A percentile compares a stretch with the other conserved stretches of the same genome.
These are phyloP conservation scores for Plasmodium ovale DNA, from an alignment of 169 alveolate species.

Conservation along the genomic window DNA sequence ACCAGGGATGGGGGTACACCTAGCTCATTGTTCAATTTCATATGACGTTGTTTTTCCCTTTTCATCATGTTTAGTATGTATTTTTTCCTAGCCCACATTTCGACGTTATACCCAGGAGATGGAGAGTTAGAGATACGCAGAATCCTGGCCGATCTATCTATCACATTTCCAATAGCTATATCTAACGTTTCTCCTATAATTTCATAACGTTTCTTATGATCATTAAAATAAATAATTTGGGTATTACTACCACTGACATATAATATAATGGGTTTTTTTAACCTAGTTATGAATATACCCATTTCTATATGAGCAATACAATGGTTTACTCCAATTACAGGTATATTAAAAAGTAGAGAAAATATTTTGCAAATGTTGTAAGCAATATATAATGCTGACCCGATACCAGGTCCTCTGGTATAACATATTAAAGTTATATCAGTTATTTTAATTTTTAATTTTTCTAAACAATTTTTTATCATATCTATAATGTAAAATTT, in stretches of 20 bases:
- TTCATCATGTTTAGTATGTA: constrained; percentile 53
- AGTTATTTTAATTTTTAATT: constrained; percentile 89
- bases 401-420: constrained; percentile 99
- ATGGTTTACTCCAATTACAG: constrained; percentile 98
- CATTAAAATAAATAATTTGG: constrained; percentile 93
- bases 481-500: constrained; percentile 91
- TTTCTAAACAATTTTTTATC: constrained; percentile 91
- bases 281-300: constrained; percentile 97
- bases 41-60: neutral
- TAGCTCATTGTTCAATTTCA: neutral
- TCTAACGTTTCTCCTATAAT: constrained; percentile 99
- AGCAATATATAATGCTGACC: constrained; percentile 97
- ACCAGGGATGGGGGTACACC: too few species aligned
- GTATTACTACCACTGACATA: constrained; percentile 99
- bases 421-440: constrained; percentile 93
- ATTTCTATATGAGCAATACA: constrained; percentile 99
- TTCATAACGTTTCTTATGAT: constrained; percentile 91
- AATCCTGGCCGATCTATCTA: constrained; percentile 98
- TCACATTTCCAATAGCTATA: constrained; percentile 98
- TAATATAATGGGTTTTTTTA: constrained; percentile 94
- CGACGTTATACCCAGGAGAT: constrained; percentile 99
- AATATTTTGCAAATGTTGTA: constrained; percentile 96
- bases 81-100: constrained; percentile 93
- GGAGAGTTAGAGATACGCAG: constrained; percentile 97
- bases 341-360: constrained; percentile 93